Evolutionary conservation across 495 filamentous ascomycete species (phyloP).

Genomic region (Rusavskia elegans): DNA sequence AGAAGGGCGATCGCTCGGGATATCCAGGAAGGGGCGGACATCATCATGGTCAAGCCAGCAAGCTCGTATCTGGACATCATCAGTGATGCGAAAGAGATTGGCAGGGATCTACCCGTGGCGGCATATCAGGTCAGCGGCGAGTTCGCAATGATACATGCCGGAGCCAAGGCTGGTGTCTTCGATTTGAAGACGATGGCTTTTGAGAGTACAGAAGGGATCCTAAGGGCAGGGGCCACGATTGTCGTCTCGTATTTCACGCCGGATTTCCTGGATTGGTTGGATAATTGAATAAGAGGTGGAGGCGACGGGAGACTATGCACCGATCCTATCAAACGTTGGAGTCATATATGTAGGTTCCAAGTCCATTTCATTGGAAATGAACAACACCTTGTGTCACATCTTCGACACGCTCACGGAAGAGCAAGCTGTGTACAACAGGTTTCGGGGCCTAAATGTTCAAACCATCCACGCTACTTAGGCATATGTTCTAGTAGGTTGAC

Average conservation of each 20-base stretch:
- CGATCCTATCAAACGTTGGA: no score
- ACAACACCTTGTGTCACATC: no score
- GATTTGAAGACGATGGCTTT: conserved; percentile 91
- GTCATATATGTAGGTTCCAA: no score
- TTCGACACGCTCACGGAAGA: no score
- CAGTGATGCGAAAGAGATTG: conserved; percentile 85
- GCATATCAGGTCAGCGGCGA: conserved; percentile 96
- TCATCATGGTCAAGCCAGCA: conserved; percentile 98
- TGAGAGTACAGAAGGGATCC: conserved; percentile 80
- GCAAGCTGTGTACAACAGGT: no score
- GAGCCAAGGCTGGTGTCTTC: conserved; percentile 92
- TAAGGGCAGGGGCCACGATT: conserved; percentile 83
- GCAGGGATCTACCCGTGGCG: conserved; percentile 74
- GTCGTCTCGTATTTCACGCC: conserved; percentile 89
- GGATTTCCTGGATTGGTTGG: conserved; percentile 78
- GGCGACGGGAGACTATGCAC: background rate
- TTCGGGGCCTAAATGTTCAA: no score
- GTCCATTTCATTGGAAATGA: no score
- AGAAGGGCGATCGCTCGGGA: conserved; percentile 82
- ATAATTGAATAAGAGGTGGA: conserved; percentile 2
- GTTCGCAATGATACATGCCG: conserved; percentile 96
- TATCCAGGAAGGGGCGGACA: conserved; percentile 84
- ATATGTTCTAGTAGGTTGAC: no score
- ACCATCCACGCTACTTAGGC: no score
- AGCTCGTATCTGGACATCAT: conserved; percentile 92